Evolutionary conservation across 352 stramenopile genomes (phyloP).

Genomic region (Globisporangium cylindrosporum): DNA sequence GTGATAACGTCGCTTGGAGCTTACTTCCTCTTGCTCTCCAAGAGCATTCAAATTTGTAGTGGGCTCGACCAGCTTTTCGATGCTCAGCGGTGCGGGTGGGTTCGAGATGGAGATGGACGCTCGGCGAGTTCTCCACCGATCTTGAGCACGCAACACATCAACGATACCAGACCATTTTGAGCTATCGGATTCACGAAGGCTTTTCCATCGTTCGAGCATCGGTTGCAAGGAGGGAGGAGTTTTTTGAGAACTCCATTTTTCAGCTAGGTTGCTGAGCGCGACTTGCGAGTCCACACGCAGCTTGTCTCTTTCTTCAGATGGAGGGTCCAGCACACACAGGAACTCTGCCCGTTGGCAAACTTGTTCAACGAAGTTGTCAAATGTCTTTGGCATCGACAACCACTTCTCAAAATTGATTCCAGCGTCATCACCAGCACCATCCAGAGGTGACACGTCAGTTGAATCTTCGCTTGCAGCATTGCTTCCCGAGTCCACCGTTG

Average conservation of each 20-base stretch:
- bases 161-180: conserved; percentile 87
- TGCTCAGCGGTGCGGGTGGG: not conserved
- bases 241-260: conserved; percentile 85
- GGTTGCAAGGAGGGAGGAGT: conserved; percentile 79
- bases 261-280: conserved; percentile 75
- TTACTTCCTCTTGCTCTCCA: conserved; percentile 25
- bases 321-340: conserved; percentile 67
- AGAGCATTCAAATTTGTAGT: conserved; percentile 12
- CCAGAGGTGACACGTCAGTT: not conserved
- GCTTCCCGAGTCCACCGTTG: not conserved
- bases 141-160: conserved; percentile 73
- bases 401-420: conserved; percentile 54
- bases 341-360: conserved; percentile 72
- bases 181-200: conserved; percentile 64
- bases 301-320: conserved; percentile 65
- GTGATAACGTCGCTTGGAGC: conserved; percentile 26
- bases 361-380: conserved; percentile 65
- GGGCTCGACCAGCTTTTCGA: conserved; percentile 9
- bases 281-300: conserved; percentile 66
- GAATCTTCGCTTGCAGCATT: not conserved
- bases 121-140: conserved; percentile 46
- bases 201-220: conserved; percentile 87
- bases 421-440: conserved; percentile 22
- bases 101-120: conserved; percentile 52
- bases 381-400: conserved; percentile 57